phyloP scores from a whole-genome alignment of 768 basidiomycete species.

The Cyathus striatus region DNA sequence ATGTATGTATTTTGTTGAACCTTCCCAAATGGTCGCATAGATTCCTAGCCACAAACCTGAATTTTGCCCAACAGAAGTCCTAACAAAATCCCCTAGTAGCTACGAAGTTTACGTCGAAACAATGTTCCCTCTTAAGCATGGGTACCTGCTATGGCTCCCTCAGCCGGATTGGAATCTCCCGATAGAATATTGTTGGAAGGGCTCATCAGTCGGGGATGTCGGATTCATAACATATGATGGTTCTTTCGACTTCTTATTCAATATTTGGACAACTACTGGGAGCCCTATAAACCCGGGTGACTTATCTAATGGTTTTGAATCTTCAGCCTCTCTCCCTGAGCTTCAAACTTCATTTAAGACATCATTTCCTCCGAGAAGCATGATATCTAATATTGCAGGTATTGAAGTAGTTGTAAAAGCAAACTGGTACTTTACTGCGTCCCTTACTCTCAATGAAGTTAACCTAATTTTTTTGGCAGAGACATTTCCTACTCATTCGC shows the following conservation, averaged over 20 bases:
- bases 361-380: neutral
- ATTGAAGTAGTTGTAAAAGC: neutral
- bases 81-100: too few relatives aligned
- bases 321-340: neutral
- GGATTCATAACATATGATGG: constrained; percentile 11
- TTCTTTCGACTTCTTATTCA: constrained; percentile 9
- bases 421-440: neutral
- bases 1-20: too few relatives aligned
- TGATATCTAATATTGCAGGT: neutral
- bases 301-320: neutral
- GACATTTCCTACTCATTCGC: neutral
- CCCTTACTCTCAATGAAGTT: neutral
- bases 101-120: constrained; percentile 1
- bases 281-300: constrained; percentile 7
- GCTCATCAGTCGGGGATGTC: constrained; percentile 9
- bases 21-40: too few relatives aligned
- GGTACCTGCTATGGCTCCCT: constrained; percentile 5
- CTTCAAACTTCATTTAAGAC: neutral
- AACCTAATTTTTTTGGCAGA: constrained; percentile 1
- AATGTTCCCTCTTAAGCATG: constrained; percentile 1
- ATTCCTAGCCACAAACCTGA: too few relatives aligned
- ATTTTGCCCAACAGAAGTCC: too few relatives aligned
- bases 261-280: constrained; percentile 8
- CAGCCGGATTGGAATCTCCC: constrained; percentile 1
- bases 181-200: constrained; percentile 2